Base-by-base conservation (phyloP, 2,329 filamentous ascomycete species). In the Rhynchosporium graminicola region DNA sequence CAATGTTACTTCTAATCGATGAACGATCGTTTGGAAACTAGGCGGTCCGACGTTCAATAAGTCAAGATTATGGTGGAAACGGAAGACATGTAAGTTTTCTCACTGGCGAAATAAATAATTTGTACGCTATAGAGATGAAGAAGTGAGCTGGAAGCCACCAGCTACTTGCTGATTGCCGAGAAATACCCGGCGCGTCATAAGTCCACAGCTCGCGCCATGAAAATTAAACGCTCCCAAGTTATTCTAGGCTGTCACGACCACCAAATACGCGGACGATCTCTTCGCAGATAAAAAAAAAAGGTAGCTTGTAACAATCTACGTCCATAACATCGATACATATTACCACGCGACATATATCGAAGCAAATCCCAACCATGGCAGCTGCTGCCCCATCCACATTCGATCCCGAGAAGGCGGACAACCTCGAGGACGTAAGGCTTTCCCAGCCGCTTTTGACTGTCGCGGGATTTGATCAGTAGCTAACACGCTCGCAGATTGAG, bases 401-500 rank as follows among this genome's bases (percentile, higher is more conserved):
- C 69, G 79, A 85, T 64, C 76, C 83, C 29, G 85, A 90, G 73
- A 78, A 86, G 74, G 85, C 86, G 42, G 84, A 89, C 74, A 91
- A 91, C 77, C 80, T 87, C 68, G 85, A 88, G 76, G 86, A 89
- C 77, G 85, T 87, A 77, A 69, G 88, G 76, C 48, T 31, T 42
- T 57, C 58, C 47, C 59, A 28, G 38, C 40, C 56, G 59, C 56
- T 60, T 57, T 38, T 9, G 40, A 20, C 61, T 26, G 1, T 2
- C 26, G 20, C 43, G 9, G 9, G 3, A 33, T 57, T 61, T 15
- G 45, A 13, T 29, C 58, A 55, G 26, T 28, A 43, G 31, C 66
- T 73, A 52, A 73, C 47, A 36, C 15, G n/a, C 47, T 10, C 55
- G 47, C 69, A 96, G 91, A 97, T 99, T 76, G 95, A 99, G 84